Base-by-base conservation (phyloP, 83 land plant species). In the Picea engelmannii region DNA sequence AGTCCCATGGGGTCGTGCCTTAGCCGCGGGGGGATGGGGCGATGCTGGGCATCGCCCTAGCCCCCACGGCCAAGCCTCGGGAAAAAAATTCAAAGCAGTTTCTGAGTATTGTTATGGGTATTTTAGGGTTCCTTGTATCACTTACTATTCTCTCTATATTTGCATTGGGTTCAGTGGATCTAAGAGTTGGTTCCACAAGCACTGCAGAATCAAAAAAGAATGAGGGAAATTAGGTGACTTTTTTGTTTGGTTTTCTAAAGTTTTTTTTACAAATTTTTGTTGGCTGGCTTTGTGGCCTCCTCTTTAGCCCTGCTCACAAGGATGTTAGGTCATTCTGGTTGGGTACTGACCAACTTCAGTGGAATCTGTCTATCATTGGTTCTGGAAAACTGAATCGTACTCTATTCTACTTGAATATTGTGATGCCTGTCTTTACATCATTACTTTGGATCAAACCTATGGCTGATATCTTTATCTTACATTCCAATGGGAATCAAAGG, bases 331-430 rank as follows among this genome's bases (percentile, higher is more conserved):
- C 91, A 2, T 95, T 93, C 86, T 95, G 98, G 98, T 76, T 95
- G 59, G 98, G 95, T 3, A 93, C 98, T 2, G 94, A 95, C 80
- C 98, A 95, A 83, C 88, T 93, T 21, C 73, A 88, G 21, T 91
- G 91, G 83, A 88, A 90, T 82, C 78, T 93, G 61, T 63, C 91
- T 12, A 88, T 93, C 5, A 75, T 91, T 79, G 88, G 87, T 38
- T 87, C 90, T 66, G 90, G 93, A 12, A 79, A 64, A 67, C 11
- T 86, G 27, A 82, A 69, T 21, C 81, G 87, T n/a, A 47, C 85
- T 62, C 64, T 91, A 44, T 84, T 95, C 55, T 86, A 90, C 80
- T 44, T 86, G 17, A 85, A 76, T 80, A 78, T 82, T 62, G 55
- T 87, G 25, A 4, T 82, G 55, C 86, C 82, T 12, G 31, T 87